Evolutionary conservation across 257 asterid species (phyloP).

Genomic region (Ilex aquifolium): DNA sequence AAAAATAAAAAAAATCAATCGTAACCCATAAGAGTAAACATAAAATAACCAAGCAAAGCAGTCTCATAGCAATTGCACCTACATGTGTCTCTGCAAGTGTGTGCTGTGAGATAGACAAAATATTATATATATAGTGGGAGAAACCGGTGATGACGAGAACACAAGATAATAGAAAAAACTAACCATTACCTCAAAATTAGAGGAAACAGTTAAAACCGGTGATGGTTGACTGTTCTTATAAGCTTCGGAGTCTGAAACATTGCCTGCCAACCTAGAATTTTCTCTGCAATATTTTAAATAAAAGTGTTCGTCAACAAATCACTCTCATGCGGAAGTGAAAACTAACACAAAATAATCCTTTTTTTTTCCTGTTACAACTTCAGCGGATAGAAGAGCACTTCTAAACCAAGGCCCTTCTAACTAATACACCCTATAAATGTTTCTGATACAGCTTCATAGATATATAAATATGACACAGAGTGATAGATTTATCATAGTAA

Average conservation of each 20-base stretch:
- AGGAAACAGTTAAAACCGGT: conserved; percentile 71
- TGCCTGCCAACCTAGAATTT: conserved; percentile 53
- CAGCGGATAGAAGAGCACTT: too few species aligned
- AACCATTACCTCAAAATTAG: conserved; percentile 83
- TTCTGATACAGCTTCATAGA: too few species aligned
- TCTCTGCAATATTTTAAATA: conserved; percentile 47
- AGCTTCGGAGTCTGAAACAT: conserved; percentile 57
- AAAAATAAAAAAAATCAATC: too few species aligned
- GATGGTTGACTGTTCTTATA: conserved; percentile 46
- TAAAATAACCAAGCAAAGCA: neutral
- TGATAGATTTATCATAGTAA: too few species aligned
- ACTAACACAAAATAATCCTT: too few species aligned
- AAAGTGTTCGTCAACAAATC: neutral
- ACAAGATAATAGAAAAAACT: neutral
- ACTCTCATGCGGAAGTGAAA: neutral
- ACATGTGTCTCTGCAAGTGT: neutral
- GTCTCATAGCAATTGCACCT: neutral
- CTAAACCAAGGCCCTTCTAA: too few species aligned
- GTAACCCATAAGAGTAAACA: neutral
- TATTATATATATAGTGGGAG: neutral
- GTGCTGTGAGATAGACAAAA: neutral
- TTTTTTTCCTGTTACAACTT: too few species aligned
- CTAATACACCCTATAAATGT: too few species aligned
- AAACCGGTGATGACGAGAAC: neutral
- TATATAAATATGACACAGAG: too few species aligned